These are phyloP conservation scores for Trypanosoma cruzi DNA, from an alignment of 208 protist genomes.

Conservation along the genomic window DNA sequence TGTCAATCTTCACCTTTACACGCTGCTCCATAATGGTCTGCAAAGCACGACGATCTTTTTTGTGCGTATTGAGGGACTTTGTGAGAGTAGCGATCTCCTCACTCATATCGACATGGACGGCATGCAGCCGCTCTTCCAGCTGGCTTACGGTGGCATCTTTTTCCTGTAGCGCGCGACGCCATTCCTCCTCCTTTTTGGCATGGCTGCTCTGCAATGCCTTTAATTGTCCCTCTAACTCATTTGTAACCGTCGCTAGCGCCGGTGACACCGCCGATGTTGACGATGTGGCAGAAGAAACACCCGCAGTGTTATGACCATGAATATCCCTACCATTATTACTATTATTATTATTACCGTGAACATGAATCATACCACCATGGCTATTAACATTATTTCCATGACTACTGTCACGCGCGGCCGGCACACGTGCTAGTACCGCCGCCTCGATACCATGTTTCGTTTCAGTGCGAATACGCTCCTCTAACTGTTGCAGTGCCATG, in stretches of 20 bases:
- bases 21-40: conserved; percentile 89
- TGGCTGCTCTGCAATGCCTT: not conserved
- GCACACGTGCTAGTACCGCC: not conserved
- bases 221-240: conserved; percentile 7
- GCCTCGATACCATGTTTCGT: conserved; percentile 18
- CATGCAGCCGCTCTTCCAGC: conserved; percentile 16
- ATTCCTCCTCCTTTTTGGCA: conserved; percentile 17
- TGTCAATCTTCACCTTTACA: conserved; percentile 78
- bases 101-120: not conserved
- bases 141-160: conserved; percentile 15
- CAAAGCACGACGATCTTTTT: conserved; percentile 81
- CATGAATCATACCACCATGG: too few relatives aligned
- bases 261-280: not conserved
- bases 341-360: conserved; percentile 6
- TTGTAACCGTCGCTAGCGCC: not conserved
- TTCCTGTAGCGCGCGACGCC: conserved; percentile 19
- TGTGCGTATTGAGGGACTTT: conserved; percentile 40
- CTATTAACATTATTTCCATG: not conserved
- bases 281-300: not conserved
- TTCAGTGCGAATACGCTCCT: conserved; percentile 37
- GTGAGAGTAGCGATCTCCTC: conserved; percentile 22
- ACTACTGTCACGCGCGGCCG: not conserved
- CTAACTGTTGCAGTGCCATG: conserved; percentile 48
- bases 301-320: not conserved
- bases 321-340: conserved; percentile 5